These are phyloP conservation scores for Asparagopsis taxiformis DNA, from an alignment of 31 red algal genomes.

Conservation along the genomic window DNA sequence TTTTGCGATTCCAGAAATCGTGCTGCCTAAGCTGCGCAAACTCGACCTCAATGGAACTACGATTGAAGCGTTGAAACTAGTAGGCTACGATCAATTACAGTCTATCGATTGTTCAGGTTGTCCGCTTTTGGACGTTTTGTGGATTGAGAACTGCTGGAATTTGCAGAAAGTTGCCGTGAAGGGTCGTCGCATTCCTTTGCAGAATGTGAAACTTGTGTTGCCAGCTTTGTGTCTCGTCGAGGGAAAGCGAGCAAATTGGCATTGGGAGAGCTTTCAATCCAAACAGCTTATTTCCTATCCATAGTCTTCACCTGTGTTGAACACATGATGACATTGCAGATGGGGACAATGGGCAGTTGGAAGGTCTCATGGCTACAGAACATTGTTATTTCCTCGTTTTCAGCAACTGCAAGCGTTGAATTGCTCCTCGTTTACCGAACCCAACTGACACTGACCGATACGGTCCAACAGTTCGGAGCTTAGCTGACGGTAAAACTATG, in stretches of 20 bases:
- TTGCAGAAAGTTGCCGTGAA: conserved; percentile 16
- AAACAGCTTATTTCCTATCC: conserved; percentile 24
- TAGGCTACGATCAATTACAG: conserved; percentile 22
- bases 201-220: conserved; percentile 28
- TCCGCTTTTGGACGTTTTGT: conserved; percentile 3
- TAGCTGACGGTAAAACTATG: too few relatives aligned
- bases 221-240: conserved; percentile 21
- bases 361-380: too few relatives aligned
- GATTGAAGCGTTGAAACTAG: conserved; percentile 19
- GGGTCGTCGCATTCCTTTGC: conserved; percentile 11
- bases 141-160: conserved; percentile 32
- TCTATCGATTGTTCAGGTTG: conserved; percentile 53
- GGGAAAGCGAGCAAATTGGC: conserved; percentile 27
- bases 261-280: conserved; percentile 29
- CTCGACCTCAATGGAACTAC: conserved; percentile 35
- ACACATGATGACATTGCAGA: too few relatives aligned
- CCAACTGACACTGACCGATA: too few relatives aligned
- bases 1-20: neutral
- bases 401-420: too few relatives aligned
- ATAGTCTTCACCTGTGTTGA: too few relatives aligned
- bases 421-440: too few relatives aligned
- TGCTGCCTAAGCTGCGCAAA: conserved; percentile 11
- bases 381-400: too few relatives aligned
- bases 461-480: too few relatives aligned
- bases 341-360: too few relatives aligned